These are phyloP conservation scores for Boeremia exigua DNA, from an alignment of 2,329 filamentous ascomycete genomes.

Conservation along the genomic window DNA sequence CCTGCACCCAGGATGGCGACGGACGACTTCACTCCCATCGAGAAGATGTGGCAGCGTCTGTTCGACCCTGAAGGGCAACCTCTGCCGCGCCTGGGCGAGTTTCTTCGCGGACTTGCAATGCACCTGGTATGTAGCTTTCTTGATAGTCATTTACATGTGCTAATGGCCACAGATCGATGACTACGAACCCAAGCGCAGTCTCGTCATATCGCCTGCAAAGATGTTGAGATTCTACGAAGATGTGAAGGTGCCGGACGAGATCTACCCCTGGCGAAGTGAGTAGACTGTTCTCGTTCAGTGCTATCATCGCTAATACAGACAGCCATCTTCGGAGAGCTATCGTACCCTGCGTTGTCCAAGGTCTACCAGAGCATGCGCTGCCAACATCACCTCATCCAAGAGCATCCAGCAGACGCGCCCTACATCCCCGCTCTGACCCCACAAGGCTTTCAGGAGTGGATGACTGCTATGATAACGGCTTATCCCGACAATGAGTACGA, in stretches of 20 bases:
- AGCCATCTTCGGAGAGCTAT: conserved; percentile 53
- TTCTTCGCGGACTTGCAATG: conserved; percentile 74
- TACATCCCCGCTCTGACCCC: conserved; percentile 55
- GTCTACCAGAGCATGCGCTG: conserved; percentile 57
- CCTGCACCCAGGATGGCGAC: conserved; percentile 39
- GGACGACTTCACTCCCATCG: conserved; percentile 53
- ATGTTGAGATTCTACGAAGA: conserved; percentile 75
- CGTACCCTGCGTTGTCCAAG: conserved; percentile 49
- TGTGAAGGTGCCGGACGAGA: conserved; percentile 68
- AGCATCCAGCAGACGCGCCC: conserved; percentile 50
- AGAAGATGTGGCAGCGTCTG: conserved; percentile 77
- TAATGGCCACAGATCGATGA: conserved; percentile 64
- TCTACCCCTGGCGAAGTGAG: conserved; percentile 72
- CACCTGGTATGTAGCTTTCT: conserved; percentile 65
- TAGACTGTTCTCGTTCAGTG: not conserved
- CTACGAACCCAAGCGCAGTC: conserved; percentile 68
- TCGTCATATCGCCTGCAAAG: conserved; percentile 79
- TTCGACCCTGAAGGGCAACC: conserved; percentile 73
- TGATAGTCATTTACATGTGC: not conserved
- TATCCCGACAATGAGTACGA: conserved; percentile 77
- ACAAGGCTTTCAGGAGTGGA: conserved; percentile 64
- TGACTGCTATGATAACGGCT: conserved; percentile 73
- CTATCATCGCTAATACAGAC: conserved; percentile 1
- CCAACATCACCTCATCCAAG: conserved; percentile 57
- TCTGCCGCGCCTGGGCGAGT: conserved; percentile 71